A percentile compares a stretch with the other conserved stretches of the same genome.
These are phyloP conservation scores for Phialophora chinensis DNA, from an alignment of 2,329 filamentous ascomycete species.

Conservation along the genomic window DNA sequence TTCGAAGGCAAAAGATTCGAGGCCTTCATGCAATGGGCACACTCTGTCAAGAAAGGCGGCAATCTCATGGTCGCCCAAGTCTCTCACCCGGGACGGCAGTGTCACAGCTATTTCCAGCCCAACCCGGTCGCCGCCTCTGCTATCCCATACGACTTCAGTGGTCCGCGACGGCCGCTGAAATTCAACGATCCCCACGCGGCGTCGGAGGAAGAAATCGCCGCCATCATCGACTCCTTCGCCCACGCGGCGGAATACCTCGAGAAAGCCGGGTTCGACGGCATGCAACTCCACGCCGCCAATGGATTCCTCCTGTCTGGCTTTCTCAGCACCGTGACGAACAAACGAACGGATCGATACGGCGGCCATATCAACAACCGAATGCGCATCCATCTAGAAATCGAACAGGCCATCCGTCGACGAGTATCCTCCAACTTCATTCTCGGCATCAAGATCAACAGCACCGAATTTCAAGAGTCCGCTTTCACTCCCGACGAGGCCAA, in stretches of 20 bases:
- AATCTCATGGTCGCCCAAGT: constrained; percentile 66
- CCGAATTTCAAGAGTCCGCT: constrained; percentile 58
- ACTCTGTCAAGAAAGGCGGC: constrained; percentile 62
- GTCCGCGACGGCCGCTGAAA: constrained; percentile 42
- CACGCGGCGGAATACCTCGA: constrained; percentile 67
- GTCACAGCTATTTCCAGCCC: constrained; percentile 59
- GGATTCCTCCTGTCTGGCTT: constrained; percentile 66
- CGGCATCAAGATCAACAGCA: constrained; percentile 65
- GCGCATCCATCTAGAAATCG: constrained; percentile 62
- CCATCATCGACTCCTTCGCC: constrained; percentile 65
- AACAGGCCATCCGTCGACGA: constrained; percentile 44
- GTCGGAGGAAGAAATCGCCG: constrained; percentile 49
- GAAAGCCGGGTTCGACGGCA: constrained; percentile 65
- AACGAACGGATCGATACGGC: constrained; percentile 69
- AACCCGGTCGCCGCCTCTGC: constrained; percentile 18
- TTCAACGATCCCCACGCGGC: constrained; percentile 48
- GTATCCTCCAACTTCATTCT: constrained; percentile 50
- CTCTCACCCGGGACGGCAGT: constrained; percentile 64
- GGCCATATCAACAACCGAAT: constrained; percentile 69
- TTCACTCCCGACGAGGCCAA: constrained; percentile 57
- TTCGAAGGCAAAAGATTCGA: constrained; percentile 65
- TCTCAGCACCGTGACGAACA: constrained; percentile 58
- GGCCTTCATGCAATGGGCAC: constrained; percentile 63
- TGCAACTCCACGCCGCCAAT: constrained; percentile 60
- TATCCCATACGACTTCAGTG: constrained; percentile 47